Evolutionary conservation across 2,329 filamentous ascomycete species (phyloP).

Genomic region (Ciborinia camelliae): DNA sequence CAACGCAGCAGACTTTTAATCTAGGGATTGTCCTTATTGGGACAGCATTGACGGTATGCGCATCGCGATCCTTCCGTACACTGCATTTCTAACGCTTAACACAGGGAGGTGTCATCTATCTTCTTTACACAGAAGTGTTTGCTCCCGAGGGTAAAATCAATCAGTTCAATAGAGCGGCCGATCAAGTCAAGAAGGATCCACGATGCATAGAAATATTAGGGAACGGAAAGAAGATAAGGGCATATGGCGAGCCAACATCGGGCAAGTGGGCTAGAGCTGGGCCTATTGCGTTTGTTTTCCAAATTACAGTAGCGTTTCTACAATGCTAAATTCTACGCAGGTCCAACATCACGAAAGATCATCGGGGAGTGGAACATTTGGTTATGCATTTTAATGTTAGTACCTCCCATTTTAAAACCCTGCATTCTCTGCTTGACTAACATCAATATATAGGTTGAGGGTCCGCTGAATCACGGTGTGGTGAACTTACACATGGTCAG

Average conservation of each 20-base stretch:
- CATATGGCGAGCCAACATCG: slow-evolving; percentile 75
- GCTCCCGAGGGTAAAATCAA: slow-evolving; percentile 79
- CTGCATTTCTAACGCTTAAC: slow-evolving; percentile 21
- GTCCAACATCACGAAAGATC: slow-evolving; percentile 66
- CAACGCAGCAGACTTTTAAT: slow-evolving; percentile 89
- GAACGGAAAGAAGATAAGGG: slow-evolving; percentile 68
- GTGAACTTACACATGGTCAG: slow-evolving; percentile 78
- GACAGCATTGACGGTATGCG: slow-evolving; percentile 67
- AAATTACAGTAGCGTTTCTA: not conserved
- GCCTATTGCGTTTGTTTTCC: slow-evolving; percentile 53
- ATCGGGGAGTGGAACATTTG: slow-evolving; percentile 73
- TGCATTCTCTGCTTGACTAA: not conserved
- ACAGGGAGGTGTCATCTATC: slow-evolving; percentile 71
- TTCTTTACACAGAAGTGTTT: slow-evolving; percentile 80
- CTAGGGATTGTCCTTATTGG: slow-evolving; percentile 74
- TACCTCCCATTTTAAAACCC: slow-evolving; percentile 29
- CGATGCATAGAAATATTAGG: slow-evolving; percentile 73
- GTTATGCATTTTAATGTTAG: slow-evolving; percentile 80
- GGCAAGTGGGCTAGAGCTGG: slow-evolving; percentile 75
- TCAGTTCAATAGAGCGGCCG: slow-evolving; percentile 83
- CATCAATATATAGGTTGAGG: slow-evolving; percentile 59
- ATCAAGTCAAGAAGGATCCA: slow-evolving; percentile 69
- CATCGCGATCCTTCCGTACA: not conserved
- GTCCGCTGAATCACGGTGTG: slow-evolving; percentile 67
- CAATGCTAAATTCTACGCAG: slow-evolving; percentile 40